Percentiles rank a stretch among this genome's conserved stretches.
Conservation (phyloP, 192 early-diverging fungal species). For the Glomus cerebriforme region DNA sequence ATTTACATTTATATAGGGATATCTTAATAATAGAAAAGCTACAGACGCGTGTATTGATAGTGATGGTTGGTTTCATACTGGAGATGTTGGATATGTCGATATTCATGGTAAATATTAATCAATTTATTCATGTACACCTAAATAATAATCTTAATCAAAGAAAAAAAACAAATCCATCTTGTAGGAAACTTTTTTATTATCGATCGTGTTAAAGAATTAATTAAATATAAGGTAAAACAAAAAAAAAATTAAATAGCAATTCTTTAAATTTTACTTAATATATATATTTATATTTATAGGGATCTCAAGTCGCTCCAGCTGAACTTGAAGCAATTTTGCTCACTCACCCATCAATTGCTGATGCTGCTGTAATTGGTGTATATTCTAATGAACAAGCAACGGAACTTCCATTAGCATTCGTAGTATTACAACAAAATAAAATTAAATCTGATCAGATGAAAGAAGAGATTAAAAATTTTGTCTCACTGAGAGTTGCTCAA, state of each 20-base stretch:
- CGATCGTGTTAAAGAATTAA: conserved; percentile 89
- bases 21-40: conserved; percentile 77
- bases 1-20: conserved; percentile 53
- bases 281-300: conserved; percentile 15
- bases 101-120: conserved; percentile 53
- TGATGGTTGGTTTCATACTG: conserved; percentile 82
- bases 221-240: conserved; percentile 85
- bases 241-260: background rate
- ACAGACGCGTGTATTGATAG: conserved; percentile 69
- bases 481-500: conserved; percentile 61
- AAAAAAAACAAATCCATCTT: too few species aligned
- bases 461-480: conserved; percentile 55
- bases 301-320: conserved; percentile 79
- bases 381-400: conserved; percentile 66
- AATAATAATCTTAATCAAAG: conserved; percentile 24
- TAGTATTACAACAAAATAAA: conserved; percentile 56
- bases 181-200: conserved; percentile 58
- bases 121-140: background rate
- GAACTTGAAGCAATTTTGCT: conserved; percentile 83
- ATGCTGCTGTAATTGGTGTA: conserved; percentile 67
- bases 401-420: conserved; percentile 77
- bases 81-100: conserved; percentile 77
- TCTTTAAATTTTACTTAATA: background rate
- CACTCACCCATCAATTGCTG: conserved; percentile 67
- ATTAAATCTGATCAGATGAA: conserved; percentile 44